Conservation (phyloP, 2,329 filamentous ascomycete species). For the Neoscytalidium dimidiatum region DNA sequence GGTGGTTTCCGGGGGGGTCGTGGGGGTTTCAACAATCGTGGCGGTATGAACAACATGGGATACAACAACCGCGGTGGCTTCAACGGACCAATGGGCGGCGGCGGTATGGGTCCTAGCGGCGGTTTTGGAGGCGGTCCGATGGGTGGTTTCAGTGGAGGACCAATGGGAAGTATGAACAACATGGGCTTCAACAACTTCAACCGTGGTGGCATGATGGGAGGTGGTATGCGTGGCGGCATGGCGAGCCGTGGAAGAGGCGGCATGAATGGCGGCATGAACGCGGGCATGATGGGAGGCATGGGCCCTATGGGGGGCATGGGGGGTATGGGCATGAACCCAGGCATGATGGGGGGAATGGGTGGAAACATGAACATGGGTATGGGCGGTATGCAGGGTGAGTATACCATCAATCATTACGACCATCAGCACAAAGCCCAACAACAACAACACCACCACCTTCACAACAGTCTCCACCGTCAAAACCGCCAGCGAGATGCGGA, state of each 20-base stretch:
- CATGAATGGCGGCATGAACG: conserved; percentile 38
- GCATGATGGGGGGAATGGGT: conserved; percentile 21
- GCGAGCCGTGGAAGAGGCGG: conserved; percentile 37
- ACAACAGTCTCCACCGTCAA: neutral
- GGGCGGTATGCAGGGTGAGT: conserved; percentile 42
- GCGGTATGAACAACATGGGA: conserved; percentile 39
- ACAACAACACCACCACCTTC: neutral
- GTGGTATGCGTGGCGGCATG: conserved; percentile 48
- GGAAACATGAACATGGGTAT: conserved; percentile 52
- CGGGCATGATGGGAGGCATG: conserved; percentile 37
- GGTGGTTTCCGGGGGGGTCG: conserved; percentile 44
- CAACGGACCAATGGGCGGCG: conserved; percentile 32
- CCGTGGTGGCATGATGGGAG: conserved; percentile 44
- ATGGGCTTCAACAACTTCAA: conserved; percentile 38
- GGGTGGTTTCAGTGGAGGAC: conserved; percentile 24
- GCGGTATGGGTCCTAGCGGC: conserved; percentile 46
- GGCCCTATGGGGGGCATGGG: conserved; percentile 45
- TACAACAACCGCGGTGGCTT: conserved; percentile 47
- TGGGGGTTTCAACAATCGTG: conserved; percentile 34
- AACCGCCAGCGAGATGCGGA: neutral
- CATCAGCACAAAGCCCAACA: neutral
- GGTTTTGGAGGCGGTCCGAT: conserved; percentile 47
- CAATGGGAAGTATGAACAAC: conserved; percentile 29
- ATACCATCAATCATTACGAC: neutral
- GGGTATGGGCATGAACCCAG: conserved; percentile 49